Conservation (phyloP, 352 stramenopile genomes). For the Globisporangium recalcitrans region DNA sequence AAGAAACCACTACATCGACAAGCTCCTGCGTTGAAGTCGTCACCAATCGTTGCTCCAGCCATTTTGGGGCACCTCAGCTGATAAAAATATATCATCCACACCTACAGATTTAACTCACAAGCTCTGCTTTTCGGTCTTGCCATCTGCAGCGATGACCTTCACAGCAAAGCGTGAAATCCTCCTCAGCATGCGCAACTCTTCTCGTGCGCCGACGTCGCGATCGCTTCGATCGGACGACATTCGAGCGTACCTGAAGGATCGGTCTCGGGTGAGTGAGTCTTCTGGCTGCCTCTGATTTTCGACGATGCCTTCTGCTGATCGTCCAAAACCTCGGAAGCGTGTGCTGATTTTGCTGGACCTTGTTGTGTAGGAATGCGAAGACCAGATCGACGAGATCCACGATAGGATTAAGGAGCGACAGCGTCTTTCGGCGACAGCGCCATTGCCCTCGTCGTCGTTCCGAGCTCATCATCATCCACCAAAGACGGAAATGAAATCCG, state of each 20-base stretch:
- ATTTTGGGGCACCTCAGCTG: too few species aligned
- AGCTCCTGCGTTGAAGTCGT: too few species aligned
- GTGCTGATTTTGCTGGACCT: too few species aligned
- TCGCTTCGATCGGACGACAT: neutral
- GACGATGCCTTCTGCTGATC: neutral
- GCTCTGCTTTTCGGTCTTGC: too few species aligned
- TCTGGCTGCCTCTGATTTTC: neutral
- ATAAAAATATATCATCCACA: too few species aligned
- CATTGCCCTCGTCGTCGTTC: neutral
- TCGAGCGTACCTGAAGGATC: constrained; percentile 1
- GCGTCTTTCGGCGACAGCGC: neutral
- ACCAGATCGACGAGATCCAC: constrained; percentile 5
- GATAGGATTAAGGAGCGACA: neutral
- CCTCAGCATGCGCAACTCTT: constrained; percentile 2
- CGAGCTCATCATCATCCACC: neutral
- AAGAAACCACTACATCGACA: too few species aligned
- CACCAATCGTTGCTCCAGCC: too few species aligned
- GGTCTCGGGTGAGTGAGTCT: neutral
- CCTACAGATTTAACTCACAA: too few species aligned
- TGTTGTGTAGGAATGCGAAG: constrained; percentile 10
- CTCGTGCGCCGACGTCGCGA: neutral
- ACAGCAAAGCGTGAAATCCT: neutral
- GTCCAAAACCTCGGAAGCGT: too few species aligned
- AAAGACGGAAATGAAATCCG: neutral
- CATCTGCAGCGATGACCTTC: too few species aligned